Conservation (phyloP, 225 moss, liverwort and hornwort species). For the Takakia lepidozioides region DNA sequence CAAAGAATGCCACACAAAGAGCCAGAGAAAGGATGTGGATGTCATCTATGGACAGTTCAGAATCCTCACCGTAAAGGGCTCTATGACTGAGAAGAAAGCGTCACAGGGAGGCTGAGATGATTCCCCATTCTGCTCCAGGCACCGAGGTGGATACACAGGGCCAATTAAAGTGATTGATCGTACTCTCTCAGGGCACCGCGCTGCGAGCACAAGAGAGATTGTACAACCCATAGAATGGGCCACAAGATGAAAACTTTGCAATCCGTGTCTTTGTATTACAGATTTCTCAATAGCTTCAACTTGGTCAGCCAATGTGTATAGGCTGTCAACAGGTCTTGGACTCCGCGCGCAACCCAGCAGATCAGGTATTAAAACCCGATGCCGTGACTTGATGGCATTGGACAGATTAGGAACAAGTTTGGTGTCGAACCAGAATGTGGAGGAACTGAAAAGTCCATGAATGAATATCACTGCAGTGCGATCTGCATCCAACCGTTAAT, state of each 20-base stretch:
- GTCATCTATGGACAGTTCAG: background rate
- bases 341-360: constrained; percentile 59
- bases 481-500: constrained; percentile 18
- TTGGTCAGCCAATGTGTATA: constrained; percentile 56
- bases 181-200: constrained; percentile 45
- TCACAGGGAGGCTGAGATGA: constrained; percentile 28
- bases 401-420: constrained; percentile 34
- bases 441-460: constrained; percentile 68
- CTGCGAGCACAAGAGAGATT: constrained; percentile 57
- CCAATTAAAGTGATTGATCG: constrained; percentile 60
- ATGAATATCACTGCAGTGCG: constrained; percentile 53
- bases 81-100: constrained; percentile 35
- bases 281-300: constrained; percentile 49
- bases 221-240: constrained; percentile 67
- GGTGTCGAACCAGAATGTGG: constrained; percentile 67
- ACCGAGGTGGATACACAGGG: constrained; percentile 53
- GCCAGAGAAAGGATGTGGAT: no score
- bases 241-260: constrained; percentile 55
- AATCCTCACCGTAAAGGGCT: constrained; percentile 41
- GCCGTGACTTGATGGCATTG: constrained; percentile 27
- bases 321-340: constrained; percentile 49
- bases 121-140: constrained; percentile 32
- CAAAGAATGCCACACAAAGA: background rate
- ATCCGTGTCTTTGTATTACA: constrained; percentile 31
- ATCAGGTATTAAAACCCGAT: constrained; percentile 53